Percentiles rank a stretch among this genome's conserved stretches.
These are phyloP conservation scores for Corylus heterophylla DNA, from an alignment of 306 rosid genomes.

Conservation along the genomic window DNA sequence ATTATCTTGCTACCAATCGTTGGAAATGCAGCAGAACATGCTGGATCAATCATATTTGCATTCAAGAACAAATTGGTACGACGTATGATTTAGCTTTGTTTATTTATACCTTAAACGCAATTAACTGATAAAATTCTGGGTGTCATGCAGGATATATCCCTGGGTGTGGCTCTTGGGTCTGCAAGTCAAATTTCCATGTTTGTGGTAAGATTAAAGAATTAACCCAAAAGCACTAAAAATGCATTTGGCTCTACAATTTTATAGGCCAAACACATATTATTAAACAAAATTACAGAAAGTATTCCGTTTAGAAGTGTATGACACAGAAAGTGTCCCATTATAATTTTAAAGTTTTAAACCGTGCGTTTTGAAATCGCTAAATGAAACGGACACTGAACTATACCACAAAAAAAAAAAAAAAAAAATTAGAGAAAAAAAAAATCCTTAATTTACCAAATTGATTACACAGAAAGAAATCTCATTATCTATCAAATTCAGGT, in stretches of 20 bases:
- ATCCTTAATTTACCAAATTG: not conserved
- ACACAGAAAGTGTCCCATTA: no score
- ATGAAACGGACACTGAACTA: no score
- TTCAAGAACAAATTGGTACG: slow-evolving; percentile 87
- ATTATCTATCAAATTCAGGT: slow-evolving; percentile 47
- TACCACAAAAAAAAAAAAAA: no score
- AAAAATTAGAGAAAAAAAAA: no score
- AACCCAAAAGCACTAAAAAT: no score
- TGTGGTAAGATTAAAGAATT: slow-evolving; percentile 54
- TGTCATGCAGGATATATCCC: slow-evolving; percentile 66
- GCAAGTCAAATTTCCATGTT: slow-evolving; percentile 92
- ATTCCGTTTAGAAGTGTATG: no score
- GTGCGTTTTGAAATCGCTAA: no score
- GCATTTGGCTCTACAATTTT: no score
- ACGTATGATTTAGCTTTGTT: not conserved
- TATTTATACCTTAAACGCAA: not conserved
- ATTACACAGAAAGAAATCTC: not conserved
- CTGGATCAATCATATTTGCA: slow-evolving; percentile 93
- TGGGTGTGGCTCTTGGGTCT: slow-evolving; percentile 95
- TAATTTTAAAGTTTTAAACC: no score
- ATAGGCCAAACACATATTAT: no score
- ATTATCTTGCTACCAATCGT: slow-evolving; percentile 94
- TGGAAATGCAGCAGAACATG: slow-evolving; percentile 98
- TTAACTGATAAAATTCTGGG: not conserved
- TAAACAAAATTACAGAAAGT: no score